Evolutionary conservation across 257 asterid species (phyloP).

Genomic region (Pogostemon cablin): DNA sequence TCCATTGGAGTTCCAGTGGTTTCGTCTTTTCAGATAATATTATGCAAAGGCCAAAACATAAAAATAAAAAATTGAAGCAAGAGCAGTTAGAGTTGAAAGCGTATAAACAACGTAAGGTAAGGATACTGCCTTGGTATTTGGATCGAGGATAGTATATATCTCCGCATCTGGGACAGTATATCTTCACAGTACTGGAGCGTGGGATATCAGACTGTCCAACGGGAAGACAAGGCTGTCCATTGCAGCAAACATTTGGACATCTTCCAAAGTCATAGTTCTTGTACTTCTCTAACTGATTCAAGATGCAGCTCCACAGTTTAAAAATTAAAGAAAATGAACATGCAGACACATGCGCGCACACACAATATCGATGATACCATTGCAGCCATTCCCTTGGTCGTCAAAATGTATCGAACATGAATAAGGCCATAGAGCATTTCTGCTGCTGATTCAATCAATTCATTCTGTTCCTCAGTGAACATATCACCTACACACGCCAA

Average conservation of each 20-base stretch:
- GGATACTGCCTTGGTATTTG: conserved; percentile 98
- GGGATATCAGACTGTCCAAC: conserved; percentile 92
- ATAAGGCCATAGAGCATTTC: conserved; percentile 97
- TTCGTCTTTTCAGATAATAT: not conserved
- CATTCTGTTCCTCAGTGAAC: conserved; percentile 96
- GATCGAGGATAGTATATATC: conserved; percentile 90
- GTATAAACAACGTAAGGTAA: conserved; percentile 29
- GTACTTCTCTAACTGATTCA: conserved; percentile 81
- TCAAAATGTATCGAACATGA: conserved; percentile 85
- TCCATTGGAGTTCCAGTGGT: not conserved
- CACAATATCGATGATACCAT: conserved; percentile 54
- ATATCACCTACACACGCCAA: conserved; percentile 64
- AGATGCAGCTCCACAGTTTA: conserved; percentile 25
- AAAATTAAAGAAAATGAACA: not conserved
- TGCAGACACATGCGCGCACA: not conserved
- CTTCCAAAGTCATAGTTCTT: conserved; percentile 86
- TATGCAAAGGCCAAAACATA: not conserved
- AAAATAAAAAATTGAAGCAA: too few species aligned
- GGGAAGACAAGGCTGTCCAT: conserved; percentile 91
- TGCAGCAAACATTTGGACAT: conserved; percentile 86
- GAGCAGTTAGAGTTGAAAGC: conserved; percentile 4
- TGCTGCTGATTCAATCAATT: conserved; percentile 95
- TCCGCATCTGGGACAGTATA: conserved; percentile 86
- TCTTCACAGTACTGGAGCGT: conserved; percentile 84
- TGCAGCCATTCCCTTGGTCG: conserved; percentile 94